phyloP scores from a whole-genome alignment of 2,329 filamentous ascomycete species.

The Penicillium sp. region DNA sequence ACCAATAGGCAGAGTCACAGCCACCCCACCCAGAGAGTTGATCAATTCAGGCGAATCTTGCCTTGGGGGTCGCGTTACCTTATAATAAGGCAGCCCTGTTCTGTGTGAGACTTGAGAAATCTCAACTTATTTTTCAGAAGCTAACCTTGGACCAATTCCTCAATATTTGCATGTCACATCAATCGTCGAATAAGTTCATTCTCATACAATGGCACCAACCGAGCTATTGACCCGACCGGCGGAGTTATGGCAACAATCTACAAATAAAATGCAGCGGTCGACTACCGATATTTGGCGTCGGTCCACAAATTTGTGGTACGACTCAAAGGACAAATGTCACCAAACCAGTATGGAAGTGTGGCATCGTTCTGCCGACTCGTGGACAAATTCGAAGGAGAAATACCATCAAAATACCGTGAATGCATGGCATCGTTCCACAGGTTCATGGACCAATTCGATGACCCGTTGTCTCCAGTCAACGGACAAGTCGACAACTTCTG shows the following conservation, averaged over 20 bases:
- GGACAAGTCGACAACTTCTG: conserved; percentile 6
- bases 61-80: background rate
- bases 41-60: background rate
- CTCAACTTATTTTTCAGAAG: background rate
- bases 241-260: conserved; percentile 6
- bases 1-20: background rate
- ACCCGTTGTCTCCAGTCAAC: conserved; percentile 12
- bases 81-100: background rate
- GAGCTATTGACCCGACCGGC: conserved; percentile 1
- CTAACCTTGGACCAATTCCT: background rate
- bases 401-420: too few relatives aligned
- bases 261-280: conserved; percentile 14
- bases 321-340: conserved; percentile 12
- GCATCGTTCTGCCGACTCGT: conserved; percentile 5
- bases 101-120: background rate
- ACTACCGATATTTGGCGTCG: conserved; percentile 11
- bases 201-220: conserved; percentile 6
- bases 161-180: background rate
- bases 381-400: background rate
- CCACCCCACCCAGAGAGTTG: background rate
- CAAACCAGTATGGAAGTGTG: conserved; percentile 7
- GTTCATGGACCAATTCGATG: background rate
- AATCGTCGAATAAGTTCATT: too few relatives aligned
- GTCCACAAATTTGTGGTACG: conserved; percentile 7
- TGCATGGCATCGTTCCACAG: conserved; percentile 5